Evolutionary conservation across 768 basidiomycete genomes (phyloP).

Genomic region (Nidularia sp.): DNA sequence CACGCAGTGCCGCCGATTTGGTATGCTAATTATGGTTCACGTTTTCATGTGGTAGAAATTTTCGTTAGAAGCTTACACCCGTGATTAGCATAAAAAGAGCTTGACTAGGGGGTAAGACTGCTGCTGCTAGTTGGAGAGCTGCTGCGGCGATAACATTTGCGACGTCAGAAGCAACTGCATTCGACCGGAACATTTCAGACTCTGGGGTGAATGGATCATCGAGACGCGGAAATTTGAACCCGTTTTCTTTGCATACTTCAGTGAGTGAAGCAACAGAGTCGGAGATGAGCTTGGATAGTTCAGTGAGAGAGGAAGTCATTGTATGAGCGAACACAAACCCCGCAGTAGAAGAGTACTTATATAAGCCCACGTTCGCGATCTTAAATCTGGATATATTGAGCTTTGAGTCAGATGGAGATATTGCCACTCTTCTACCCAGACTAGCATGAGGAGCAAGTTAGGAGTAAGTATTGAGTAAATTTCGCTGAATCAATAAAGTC

Average conservation of each 20-base stretch:
- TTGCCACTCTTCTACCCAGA: too few relatives aligned
- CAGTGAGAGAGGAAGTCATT: not conserved
- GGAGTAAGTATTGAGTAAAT: slow-evolving; percentile 10
- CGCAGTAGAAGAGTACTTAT: too few relatives aligned
- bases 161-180: slow-evolving; percentile 18
- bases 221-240: slow-evolving; percentile 15
- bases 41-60: not conserved
- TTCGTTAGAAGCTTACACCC: slow-evolving; percentile 16
- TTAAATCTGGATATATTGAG: too few relatives aligned
- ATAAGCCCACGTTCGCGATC: too few relatives aligned
- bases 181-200: slow-evolving; percentile 20
- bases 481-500: too few relatives aligned
- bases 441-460: too few relatives aligned
- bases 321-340: too few relatives aligned
- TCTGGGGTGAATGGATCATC: slow-evolving; percentile 14
- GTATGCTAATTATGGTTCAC: slow-evolving; percentile 11
- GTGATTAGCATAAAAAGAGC: slow-evolving; percentile 15
- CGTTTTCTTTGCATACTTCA: slow-evolving; percentile 6
- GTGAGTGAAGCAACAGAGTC: slow-evolving; percentile 15
- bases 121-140: slow-evolving; percentile 22
- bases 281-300: slow-evolving; percentile 10
- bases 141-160: slow-evolving; percentile 24
- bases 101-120: slow-evolving; percentile 18
- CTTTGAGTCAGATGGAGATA: too few relatives aligned
- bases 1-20: slow-evolving; percentile 21